These are phyloP conservation scores for Lentinula boryana DNA, from an alignment of 768 basidiomycete genomes.

Conservation along the genomic window DNA sequence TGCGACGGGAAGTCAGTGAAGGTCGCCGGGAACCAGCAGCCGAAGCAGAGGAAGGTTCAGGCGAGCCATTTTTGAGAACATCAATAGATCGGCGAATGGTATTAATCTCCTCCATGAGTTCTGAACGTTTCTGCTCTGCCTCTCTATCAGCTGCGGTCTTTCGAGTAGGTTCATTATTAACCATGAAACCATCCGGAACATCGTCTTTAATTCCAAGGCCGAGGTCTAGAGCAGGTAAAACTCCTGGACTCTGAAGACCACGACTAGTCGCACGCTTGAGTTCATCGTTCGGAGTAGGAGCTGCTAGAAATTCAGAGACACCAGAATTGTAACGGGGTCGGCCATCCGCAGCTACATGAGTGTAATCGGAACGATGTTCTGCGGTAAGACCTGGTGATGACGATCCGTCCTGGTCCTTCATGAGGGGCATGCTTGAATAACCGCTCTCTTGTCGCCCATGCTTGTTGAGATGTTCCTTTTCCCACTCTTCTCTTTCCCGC, in stretches of 20 bases:
- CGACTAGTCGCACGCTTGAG: slow-evolving; percentile 39
- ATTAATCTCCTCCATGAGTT: slow-evolving; percentile 71
- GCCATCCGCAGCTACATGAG: slow-evolving; percentile 36
- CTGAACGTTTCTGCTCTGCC: slow-evolving; percentile 58
- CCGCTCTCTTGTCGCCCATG: slow-evolving; percentile 62
- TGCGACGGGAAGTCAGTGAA: slow-evolving; percentile 62
- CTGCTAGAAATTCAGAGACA: slow-evolving; percentile 68
- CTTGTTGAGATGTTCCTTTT: slow-evolving; percentile 70
- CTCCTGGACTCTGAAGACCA: slow-evolving; percentile 46
- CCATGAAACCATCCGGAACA: slow-evolving; percentile 67
- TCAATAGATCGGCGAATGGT: slow-evolving; percentile 78
- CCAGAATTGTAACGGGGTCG: slow-evolving; percentile 61
- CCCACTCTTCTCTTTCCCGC: slow-evolving; percentile 80
- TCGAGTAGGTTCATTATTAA: slow-evolving; percentile 35
- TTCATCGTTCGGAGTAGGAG: slow-evolving; percentile 59
- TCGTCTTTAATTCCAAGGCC: slow-evolving; percentile 70
- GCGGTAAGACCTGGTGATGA: slow-evolving; percentile 35
- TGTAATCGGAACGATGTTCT: slow-evolving; percentile 46
- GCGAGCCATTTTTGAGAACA: slow-evolving; percentile 64
- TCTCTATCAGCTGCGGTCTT: slow-evolving; percentile 33
- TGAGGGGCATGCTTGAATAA: slow-evolving; percentile 56
- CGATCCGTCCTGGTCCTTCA: slow-evolving; percentile 54
- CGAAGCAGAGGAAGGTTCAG: slow-evolving; percentile 44
- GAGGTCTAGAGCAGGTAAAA: slow-evolving; percentile 67
- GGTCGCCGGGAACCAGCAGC: slow-evolving; percentile 57